Conservation (phyloP, 306 rosid genomes). For the Ammopiptanthus mongolicus region DNA sequence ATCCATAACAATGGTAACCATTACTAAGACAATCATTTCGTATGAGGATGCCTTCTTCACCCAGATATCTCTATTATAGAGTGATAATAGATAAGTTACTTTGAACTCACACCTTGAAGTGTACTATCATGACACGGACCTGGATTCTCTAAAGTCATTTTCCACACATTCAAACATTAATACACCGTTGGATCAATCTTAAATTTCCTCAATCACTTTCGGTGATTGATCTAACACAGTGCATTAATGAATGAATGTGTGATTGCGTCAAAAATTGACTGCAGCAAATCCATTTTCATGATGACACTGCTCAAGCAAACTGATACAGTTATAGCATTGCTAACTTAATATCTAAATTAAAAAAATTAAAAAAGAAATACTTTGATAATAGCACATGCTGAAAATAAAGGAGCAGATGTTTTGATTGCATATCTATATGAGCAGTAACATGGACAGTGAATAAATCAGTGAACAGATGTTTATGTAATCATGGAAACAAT, state of each 20-base stretch:
- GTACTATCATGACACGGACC: neutral
- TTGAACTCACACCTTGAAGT: neutral
- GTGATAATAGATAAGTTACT: neutral
- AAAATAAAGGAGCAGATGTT: neutral
- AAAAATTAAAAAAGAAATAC: neutral
- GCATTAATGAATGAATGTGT: no score
- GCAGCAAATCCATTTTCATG: no score
- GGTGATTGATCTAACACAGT: no score
- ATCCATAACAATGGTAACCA: neutral
- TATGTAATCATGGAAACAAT: constrained; percentile 28
- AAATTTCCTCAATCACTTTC: no score
- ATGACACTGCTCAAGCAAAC: neutral
- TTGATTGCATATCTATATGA: neutral
- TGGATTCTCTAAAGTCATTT: no score
- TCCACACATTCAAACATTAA: no score
- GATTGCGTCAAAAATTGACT: no score
- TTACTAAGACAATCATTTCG: neutral
- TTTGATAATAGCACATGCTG: neutral
- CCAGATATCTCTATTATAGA: no score
- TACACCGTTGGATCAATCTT: no score
- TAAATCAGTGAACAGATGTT: constrained; percentile 31
- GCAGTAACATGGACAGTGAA: constrained; percentile 15
- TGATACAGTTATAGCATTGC: neutral
- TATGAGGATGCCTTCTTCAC: neutral
- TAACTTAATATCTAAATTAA: neutral